These are phyloP conservation scores for Microbotryum scabiosae DNA, from an alignment of 1,284 basidiomycete genomes.

Conservation along the genomic window DNA sequence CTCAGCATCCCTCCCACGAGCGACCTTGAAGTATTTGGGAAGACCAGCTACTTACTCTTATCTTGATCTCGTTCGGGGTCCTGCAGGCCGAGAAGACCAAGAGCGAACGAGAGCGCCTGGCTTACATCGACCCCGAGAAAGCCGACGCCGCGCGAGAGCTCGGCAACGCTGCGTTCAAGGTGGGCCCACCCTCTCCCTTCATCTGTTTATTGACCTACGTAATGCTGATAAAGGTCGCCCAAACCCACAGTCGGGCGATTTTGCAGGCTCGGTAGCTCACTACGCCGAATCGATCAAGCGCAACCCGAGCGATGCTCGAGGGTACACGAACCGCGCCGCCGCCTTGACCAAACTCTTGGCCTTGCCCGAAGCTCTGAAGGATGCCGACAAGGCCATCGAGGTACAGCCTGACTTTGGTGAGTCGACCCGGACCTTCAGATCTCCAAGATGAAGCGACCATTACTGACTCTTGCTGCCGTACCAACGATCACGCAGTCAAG, in stretches of 20 bases:
- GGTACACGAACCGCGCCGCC: conserved; percentile 94
- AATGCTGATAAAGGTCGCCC: not conserved
- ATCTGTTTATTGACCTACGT: not conserved
- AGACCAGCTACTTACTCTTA: too few relatives aligned
- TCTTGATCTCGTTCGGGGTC: not conserved
- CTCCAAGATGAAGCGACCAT: not conserved
- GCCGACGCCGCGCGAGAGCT: conserved; percentile 79
- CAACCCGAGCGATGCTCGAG: conserved; percentile 77
- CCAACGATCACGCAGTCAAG: conserved; percentile 54
- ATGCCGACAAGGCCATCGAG: conserved; percentile 86
- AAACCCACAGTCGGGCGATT: conserved; percentile 55
- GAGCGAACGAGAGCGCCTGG: conserved; percentile 64
- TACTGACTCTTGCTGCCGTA: not conserved
- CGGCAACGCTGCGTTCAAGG: conserved; percentile 87
- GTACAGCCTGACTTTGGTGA: conserved; percentile 74
- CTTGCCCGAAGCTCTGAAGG: conserved; percentile 91
- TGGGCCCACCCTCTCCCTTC: conserved; percentile 20
- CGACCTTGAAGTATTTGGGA: conserved; percentile 24
- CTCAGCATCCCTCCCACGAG: not conserved
- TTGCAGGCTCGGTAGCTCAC: conserved; percentile 80
- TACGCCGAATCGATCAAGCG: conserved; percentile 97
- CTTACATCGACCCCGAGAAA: conserved; percentile 83
- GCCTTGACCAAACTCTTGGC: conserved; percentile 94
- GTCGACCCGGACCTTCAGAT: conserved; percentile 25
- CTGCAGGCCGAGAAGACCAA: conserved; percentile 61